Base-by-base conservation (phyloP, 371 early-diverging fungal species). In the Smittium culicis region DNA sequence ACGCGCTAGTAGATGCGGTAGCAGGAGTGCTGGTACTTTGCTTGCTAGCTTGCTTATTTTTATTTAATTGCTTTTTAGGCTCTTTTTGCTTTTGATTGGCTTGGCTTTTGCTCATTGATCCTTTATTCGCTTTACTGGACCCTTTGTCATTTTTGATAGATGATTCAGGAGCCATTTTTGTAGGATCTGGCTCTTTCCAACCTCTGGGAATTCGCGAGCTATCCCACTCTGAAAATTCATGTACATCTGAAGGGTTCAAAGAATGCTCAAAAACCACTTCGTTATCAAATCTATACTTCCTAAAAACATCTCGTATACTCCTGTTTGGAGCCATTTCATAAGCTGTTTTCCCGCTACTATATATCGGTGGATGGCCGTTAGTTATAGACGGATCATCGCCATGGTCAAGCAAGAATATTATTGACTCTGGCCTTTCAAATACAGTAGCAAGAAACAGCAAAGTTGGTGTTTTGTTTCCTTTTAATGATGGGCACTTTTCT, bases 311-410 rank as follows among this genome's bases (percentile, higher is more conserved):
- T 14, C 93, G 79, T 0, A 86, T 85, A 24, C 81, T 80, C 66
- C 90, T 89, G 72, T 85, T 83, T 56, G 79, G 83, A 11, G 89
- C 81, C 3, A 92, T 77, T 45, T 92, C 90, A 69, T 93, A 95
- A 0, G 96, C 86, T 11, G 87, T 86, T 65, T 82, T 80, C 25
- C 85, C 83, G 5, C 77, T 77, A 2, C 79, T 72, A 35, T 78
- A 82, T 56, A 73, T 28, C 17, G 78, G 78, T 24, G 70, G 69
- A 29, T 66, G 66, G 61, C 76, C 67, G 67, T 74, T 77, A 20
- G 83, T 77, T 1, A 86, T 71, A 0, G 92, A 91, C 0, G 94
- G 94, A 68, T 94, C 89, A 0, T 86, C 92, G 57, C 88, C 86
- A n/a, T 80, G 72, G 8, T 82, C 80, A 45, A 96, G 74, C 1